A percentile compares a stretch with the other conserved stretches of the same genome.
phyloP scores from a whole-genome alignment of 345 rosid species.

The Lumnitzera littorea region DNA sequence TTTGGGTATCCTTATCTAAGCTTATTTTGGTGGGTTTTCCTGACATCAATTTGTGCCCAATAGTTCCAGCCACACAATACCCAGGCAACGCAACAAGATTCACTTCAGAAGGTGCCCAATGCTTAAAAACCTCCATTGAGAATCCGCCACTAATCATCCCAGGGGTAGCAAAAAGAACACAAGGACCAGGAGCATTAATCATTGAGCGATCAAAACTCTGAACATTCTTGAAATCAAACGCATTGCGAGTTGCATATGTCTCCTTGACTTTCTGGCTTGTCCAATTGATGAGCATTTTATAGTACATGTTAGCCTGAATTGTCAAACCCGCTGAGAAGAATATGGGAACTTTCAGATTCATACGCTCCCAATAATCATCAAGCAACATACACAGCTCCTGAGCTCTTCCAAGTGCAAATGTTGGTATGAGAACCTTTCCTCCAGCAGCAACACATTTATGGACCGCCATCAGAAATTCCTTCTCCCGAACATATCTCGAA shows the following conservation, averaged over 20 bases:
- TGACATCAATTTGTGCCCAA: conserved; percentile 83
- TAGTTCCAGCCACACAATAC: conserved; percentile 95
- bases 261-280: conserved; percentile 89
- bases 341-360: conserved; percentile 87
- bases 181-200: conserved; percentile 84
- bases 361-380: conserved; percentile 97
- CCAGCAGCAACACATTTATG: conserved; percentile 86
- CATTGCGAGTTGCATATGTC: conserved; percentile 54
- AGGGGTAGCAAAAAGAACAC: conserved; percentile 98
- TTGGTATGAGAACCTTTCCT: conserved; percentile 94
- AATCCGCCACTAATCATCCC: conserved; percentile 97
- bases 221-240: conserved; percentile 91
- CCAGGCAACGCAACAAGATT: conserved; percentile 95
- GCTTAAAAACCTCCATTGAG: conserved; percentile 90
- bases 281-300: conserved; percentile 96
- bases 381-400: conserved; percentile 94
- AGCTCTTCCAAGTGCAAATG: conserved; percentile 98
- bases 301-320: conserved; percentile 95
- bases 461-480: conserved; percentile 96
- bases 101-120: conserved; percentile 81
- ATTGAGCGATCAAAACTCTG: conserved; percentile 68
- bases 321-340: conserved; percentile 98
- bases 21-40: conserved; percentile 78
- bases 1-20: conserved; percentile 73
- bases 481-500: conserved; percentile 82